Base-by-base conservation (phyloP, 257 asterid genomes). In the Voacanga thouarsii region DNA sequence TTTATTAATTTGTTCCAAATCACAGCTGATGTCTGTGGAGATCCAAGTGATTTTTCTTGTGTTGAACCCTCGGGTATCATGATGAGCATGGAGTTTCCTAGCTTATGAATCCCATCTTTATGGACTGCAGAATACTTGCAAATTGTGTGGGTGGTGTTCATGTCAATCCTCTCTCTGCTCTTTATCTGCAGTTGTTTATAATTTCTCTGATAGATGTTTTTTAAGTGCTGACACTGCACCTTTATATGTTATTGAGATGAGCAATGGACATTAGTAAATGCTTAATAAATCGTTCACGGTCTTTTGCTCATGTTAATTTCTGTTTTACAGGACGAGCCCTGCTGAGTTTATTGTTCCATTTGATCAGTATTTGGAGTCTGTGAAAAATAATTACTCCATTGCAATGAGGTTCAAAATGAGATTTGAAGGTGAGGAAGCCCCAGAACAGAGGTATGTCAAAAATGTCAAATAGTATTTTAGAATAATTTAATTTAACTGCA, bases 381-480 rank as follows among this genome's bases (percentile, higher is more conserved):
- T 86, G 41, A 93, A 90, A 82, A 89, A 84, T 81, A 90, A 84
- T 81, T 95, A 91, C 75, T 86, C 99, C 0, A 90, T 95, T 71
- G 99, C 98, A 67, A 95, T 91, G 99, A 85, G 99, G 88, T 95
- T 95, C 69, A 95, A 91, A 82, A 95, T 95, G 99, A 87, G 96
- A 83, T 95, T 95, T 14, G 99, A 95, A 93, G 99, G 99, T 76
- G 99, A 95, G 88, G 99, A 95, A 86, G 93, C 99, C 71, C 99
- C 98, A 45, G 99, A 95, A 84, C 99, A 92, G 89, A 91, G 99
- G 99, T 94, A 84, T 72, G 64, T 60, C 65, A 39, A 33, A 73
- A 21, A 33, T 53, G 12, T 41, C 14, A 9, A n/a, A n/a, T 39
- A 3, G 26, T 9, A 68, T 21, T 19, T 8, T 9, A 10, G 45